A percentile compares a stretch with the other conserved stretches of the same genome.
Conservation (phyloP, 805 yeast species). For the Wickerhamomyces xylosicus region DNA sequence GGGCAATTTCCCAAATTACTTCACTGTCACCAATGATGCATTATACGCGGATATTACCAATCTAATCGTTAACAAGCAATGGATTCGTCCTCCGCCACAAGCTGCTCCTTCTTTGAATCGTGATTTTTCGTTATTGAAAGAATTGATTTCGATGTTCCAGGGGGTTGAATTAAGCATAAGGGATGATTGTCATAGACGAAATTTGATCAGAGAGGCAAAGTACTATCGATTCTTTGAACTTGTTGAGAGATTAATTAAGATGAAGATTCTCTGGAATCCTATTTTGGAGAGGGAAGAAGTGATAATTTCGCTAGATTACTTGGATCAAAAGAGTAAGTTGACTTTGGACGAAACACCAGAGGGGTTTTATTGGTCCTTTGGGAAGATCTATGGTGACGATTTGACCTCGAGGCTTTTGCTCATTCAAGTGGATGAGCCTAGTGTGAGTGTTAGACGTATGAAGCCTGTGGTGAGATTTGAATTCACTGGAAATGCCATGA, state of each 20-base stretch:
- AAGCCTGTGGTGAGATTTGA: background rate
- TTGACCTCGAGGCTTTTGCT: conserved; percentile 25
- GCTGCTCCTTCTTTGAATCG: conserved; percentile 39
- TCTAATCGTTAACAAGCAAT: conserved; percentile 24
- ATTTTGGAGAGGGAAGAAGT: conserved; percentile 46
- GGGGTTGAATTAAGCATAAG: conserved; percentile 41
- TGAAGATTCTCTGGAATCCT: conserved; percentile 41
- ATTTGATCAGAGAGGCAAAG: conserved; percentile 57
- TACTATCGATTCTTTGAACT: conserved; percentile 69
- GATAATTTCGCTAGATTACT: conserved; percentile 15
- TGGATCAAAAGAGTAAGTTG: conserved; percentile 9
- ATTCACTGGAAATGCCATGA: background rate
- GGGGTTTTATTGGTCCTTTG: conserved; percentile 18
- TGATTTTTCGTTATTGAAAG: conserved; percentile 9
- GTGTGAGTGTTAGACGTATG: background rate
- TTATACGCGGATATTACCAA: conserved; percentile 40
- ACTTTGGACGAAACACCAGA: background rate
- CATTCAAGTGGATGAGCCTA: conserved; percentile 23
- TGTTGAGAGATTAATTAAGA: conserved; percentile 59
- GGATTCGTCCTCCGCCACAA: conserved; percentile 73
- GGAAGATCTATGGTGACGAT: conserved; percentile 38
- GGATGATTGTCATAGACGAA: conserved; percentile 43
- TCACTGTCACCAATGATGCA: conserved; percentile 49
- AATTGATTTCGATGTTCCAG: conserved; percentile 39
- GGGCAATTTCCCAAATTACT: conserved; percentile 75